Evolutionary conservation across 306 rosid species (phyloP).

Genomic region (Inga leiocalycina): DNA sequence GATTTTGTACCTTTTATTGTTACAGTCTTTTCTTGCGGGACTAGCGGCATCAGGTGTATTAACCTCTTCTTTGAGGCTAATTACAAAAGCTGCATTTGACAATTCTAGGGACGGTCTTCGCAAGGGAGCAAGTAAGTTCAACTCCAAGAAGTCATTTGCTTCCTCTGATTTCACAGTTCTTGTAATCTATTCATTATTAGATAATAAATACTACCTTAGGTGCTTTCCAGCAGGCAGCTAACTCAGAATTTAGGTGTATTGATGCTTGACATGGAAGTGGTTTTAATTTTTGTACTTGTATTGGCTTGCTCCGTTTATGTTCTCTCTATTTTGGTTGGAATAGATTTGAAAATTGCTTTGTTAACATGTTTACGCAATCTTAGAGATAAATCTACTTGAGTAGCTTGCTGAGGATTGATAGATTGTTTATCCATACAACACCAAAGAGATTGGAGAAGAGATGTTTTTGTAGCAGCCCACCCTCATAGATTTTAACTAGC

Average conservation of each 20-base stretch:
- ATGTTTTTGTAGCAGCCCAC: not conserved
- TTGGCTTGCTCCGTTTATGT: not conserved
- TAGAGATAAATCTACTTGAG: not conserved
- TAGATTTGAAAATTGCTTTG: conserved; percentile 10
- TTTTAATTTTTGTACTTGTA: not conserved
- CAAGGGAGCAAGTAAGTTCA: conserved; percentile 83
- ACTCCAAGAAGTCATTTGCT: not conserved
- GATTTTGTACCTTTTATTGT: conserved; percentile 21
- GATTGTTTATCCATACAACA: not conserved
- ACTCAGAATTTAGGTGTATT: not conserved
- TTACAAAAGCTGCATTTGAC: conserved; percentile 82
- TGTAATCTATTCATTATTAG: not conserved
- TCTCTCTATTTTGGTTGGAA: not conserved
- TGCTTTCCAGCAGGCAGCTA: not conserved
- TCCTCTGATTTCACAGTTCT: not conserved
- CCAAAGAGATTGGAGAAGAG: not conserved
- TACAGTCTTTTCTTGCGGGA: conserved; percentile 82
- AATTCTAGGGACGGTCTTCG: conserved; percentile 73
- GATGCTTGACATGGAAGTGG: conserved; percentile 9
- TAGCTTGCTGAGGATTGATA: conserved; percentile 11
- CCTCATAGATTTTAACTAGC: not conserved
- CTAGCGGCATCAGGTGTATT: conserved; percentile 81
- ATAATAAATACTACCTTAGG: not conserved
- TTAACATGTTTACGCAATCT: not conserved
- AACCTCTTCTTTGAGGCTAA: conserved; percentile 72